Evolutionary conservation across 2,329 filamentous ascomycete genomes (phyloP).

Genomic region (Calonectria crousiana): DNA sequence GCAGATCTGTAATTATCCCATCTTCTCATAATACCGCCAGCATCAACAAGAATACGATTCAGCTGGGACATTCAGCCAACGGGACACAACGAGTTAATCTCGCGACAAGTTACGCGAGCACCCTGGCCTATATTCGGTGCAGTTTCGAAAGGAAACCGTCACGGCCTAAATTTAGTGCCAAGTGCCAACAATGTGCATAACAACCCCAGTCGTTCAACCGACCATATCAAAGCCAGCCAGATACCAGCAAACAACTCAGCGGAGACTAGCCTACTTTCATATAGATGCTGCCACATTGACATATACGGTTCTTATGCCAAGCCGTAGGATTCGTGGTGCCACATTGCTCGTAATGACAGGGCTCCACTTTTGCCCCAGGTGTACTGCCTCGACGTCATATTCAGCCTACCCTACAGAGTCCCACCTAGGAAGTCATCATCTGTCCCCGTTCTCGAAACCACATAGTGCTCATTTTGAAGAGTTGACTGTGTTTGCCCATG

Average conservation of each 20-base stretch:
- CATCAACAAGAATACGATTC: neutral
- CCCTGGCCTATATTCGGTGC: neutral
- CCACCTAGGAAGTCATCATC: neutral
- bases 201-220: neutral
- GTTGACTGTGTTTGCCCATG: neutral
- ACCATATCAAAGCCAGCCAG: neutral
- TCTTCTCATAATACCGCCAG: neutral
- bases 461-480: neutral
- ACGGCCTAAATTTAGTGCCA: neutral
- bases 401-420: neutral
- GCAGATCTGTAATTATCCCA: neutral
- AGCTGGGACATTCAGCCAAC: neutral
- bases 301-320: neutral
- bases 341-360: neutral
- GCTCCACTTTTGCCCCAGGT: neutral
- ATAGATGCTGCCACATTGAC: neutral
- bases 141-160: neutral
- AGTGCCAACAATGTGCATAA: neutral
- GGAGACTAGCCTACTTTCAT: neutral
- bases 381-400: neutral
- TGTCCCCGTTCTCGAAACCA: neutral
- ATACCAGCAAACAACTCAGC: neutral
- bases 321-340: neutral
- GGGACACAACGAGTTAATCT: neutral
- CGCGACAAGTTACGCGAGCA: neutral